Percentiles rank a stretch among this genome's conserved stretches.
phyloP scores from a whole-genome alignment of 148 eudicot species.

The Cornus controversa region DNA sequence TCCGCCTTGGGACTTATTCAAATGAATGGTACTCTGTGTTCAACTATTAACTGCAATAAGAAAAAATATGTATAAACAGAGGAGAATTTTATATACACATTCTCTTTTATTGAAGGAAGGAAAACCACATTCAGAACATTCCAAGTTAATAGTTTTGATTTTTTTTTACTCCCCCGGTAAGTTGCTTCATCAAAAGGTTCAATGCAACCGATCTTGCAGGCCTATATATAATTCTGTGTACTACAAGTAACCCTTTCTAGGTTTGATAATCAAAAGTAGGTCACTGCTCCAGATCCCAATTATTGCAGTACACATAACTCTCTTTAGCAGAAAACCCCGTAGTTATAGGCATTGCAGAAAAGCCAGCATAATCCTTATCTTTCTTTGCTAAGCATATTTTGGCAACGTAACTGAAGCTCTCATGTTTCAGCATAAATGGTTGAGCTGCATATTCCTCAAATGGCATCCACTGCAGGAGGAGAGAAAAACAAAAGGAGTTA shows the following conservation, averaged over 20 bases:
- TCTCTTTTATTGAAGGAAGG: background rate
- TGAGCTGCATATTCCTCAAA: constrained; percentile 52
- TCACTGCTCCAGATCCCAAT: constrained; percentile 7
- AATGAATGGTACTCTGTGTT: background rate
- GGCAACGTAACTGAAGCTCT: constrained; percentile 23
- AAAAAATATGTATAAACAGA: too few relatives aligned
- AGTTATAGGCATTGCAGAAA: constrained; percentile 27
- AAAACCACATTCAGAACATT: background rate
- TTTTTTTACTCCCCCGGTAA: background rate
- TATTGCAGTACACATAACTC: constrained; percentile 33
- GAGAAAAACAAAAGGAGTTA: background rate
- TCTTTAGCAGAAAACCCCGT: constrained; percentile 28
- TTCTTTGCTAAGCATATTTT: constrained; percentile 36
- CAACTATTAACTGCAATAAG: too few relatives aligned
- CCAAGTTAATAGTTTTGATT: background rate
- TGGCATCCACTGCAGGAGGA: constrained; percentile 50
- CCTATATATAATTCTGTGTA: too few relatives aligned
- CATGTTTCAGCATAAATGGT: constrained; percentile 33
- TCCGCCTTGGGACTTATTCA: background rate
- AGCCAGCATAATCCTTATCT: constrained; percentile 32
- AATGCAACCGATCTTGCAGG: background rate
- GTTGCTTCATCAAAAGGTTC: background rate
- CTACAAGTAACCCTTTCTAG: background rate
- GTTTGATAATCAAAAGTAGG: background rate
- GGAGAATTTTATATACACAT: background rate